phyloP scores from a whole-genome alignment of 139 green algal genomes.

The Micractinium sp. region DNA sequence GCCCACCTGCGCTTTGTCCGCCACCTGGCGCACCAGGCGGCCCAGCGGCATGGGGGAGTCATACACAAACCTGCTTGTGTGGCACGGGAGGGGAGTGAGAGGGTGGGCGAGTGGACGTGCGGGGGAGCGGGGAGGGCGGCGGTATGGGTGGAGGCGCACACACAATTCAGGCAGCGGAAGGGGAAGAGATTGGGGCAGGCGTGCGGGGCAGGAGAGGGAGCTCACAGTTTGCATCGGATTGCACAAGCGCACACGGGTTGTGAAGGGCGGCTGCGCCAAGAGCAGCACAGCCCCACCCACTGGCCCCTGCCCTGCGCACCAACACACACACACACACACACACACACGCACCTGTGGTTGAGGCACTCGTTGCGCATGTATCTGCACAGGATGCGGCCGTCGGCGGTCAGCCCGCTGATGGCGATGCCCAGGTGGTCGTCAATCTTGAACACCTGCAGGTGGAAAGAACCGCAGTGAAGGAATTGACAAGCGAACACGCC shows the following conservation, averaged over 20 bases:
- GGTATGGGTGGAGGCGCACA: too few species aligned
- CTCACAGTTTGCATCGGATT: too few species aligned
- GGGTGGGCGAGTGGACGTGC: background rate
- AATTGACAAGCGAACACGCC: too few species aligned
- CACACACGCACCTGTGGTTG: conserved; percentile 79
- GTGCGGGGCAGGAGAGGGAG: too few species aligned
- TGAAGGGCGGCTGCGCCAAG: too few species aligned
- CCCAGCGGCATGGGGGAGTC: conserved; percentile 89
- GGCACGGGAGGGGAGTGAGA: background rate
- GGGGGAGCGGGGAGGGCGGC: too few species aligned
- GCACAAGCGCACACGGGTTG: too few species aligned
- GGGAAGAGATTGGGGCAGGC: too few species aligned
- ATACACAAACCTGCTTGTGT: conserved; percentile 94
- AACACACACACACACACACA: background rate
- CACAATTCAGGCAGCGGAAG: too few species aligned
- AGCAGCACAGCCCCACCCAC: too few species aligned
- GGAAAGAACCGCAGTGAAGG: background rate
- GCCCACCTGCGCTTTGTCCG: conserved; percentile 90
- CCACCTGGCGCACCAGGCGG: conserved; percentile 89
- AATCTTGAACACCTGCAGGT: conserved; percentile 85
- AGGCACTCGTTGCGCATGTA: conserved; percentile 98
- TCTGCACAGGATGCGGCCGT: conserved; percentile 89
- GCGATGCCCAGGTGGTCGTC: conserved; percentile 98
- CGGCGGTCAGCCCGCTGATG: conserved; percentile 93
- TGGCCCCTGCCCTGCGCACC: background rate